These are phyloP conservation scores for Acanthamoeba healyi DNA, from an alignment of 208 protist genomes.

Conservation along the genomic window DNA sequence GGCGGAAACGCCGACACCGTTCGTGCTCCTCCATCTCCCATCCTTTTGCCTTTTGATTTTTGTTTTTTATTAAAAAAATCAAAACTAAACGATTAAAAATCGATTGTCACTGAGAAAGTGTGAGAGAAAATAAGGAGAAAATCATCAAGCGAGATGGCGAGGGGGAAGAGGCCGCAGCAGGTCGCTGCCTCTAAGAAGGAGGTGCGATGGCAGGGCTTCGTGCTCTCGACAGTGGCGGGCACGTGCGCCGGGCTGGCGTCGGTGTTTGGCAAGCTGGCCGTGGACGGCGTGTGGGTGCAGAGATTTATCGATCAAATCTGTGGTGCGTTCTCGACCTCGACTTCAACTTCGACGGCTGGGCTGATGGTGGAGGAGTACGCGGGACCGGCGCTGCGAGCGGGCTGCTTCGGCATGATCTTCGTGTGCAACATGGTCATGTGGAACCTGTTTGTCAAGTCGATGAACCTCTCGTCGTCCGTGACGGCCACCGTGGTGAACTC, in stretches of 20 bases:
- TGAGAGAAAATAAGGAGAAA: no score
- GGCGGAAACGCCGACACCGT: slow-evolving; percentile 80
- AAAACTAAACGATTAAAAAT: neutral
- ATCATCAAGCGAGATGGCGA: neutral
- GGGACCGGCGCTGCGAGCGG: neutral
- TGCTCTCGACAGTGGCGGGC: slow-evolving; percentile 47
- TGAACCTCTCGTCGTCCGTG: slow-evolving; percentile 67
- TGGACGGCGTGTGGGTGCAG: slow-evolving; percentile 31
- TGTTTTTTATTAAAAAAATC: neutral
- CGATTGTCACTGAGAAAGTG: no score
- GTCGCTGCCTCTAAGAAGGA: neutral
- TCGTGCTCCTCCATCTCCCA: slow-evolving; percentile 59
- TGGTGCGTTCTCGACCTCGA: no score
- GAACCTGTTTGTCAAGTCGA: slow-evolving; percentile 65
- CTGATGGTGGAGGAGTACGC: neutral
- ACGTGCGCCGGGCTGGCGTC: slow-evolving; percentile 41
- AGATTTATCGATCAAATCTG: neutral
- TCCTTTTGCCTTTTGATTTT: slow-evolving; percentile 33
- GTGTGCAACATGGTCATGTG: slow-evolving; percentile 68
- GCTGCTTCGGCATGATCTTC: slow-evolving; percentile 46
- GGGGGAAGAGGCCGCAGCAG: neutral
- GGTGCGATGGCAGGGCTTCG: neutral
- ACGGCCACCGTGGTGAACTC: slow-evolving; percentile 63
- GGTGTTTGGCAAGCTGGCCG: slow-evolving; percentile 66
- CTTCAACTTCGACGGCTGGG: neutral